Evolutionary conservation across 345 rosid genomes (phyloP), one percentile per base, ranked within the genome.

Genomic region (Dipteronia dyeriana): DNA sequence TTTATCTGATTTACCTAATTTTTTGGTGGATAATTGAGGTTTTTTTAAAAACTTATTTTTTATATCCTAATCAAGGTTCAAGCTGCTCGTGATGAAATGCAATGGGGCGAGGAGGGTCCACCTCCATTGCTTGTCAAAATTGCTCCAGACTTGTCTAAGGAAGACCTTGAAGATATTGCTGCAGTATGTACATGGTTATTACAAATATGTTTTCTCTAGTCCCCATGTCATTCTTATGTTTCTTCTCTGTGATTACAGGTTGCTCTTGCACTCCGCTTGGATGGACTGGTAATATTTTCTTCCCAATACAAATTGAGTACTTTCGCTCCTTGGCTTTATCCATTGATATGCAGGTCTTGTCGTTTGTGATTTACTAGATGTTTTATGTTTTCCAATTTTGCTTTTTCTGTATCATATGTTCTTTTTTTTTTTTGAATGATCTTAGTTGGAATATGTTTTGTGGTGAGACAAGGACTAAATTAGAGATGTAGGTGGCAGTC

Each of bases 1-100:
- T 31, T 62, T 59, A 47, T 64, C 77, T 47, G 22, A 72, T 34
- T 51, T 65, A 11, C 43, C 68, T 45, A 57, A 70, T 65, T 34
- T 4, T 71, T 25, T 61, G 71, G 73, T 68, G 34, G 41, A n/a
- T 63, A 79, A 45, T 43, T 67, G 22, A 74, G 43, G n/a, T 23
- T 66, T 16, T 76, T 78, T 76, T 78, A 0, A 53, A 20, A 4
- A 19, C 25, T 59, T 59, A 7, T 59, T 31, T 78, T 1, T 69
- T 17, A 22, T 20, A n/a, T 73, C 72, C 76, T 78, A 16, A 20
- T 76, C 19, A 79, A 92, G 97, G 85, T 96, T 77, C 99, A 94
- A 91, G 99, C 99, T 86, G 99, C 99, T 68, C 90, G 98, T 64
- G 99, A 96, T 92, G 99, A 96, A 88, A 96, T 96, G 99, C 98